Percentiles rank a stretch among this genome's conserved stretches.
Conservation (phyloP, 768 basidiomycete genomes). For the Auricularia auricula-judae region DNA sequence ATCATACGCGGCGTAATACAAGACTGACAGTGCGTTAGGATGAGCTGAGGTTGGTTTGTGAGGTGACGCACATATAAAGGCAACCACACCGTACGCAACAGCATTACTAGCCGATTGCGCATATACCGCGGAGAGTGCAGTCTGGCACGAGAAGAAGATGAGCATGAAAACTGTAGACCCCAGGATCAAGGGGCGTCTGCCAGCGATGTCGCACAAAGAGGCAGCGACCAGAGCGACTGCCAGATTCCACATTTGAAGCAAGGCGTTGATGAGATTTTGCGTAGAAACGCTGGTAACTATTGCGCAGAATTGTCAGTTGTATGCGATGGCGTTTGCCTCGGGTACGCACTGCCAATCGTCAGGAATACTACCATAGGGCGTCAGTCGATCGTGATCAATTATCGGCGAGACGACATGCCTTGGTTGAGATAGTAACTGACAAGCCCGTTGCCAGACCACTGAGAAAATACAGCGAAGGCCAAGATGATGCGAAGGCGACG, state of each 20-base stretch:
- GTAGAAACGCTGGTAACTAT: constrained; percentile 15
- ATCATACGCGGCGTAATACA: constrained; percentile 71
- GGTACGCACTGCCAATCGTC: too few species aligned
- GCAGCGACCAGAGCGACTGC: constrained; percentile 47
- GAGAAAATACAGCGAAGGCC: constrained; percentile 57
- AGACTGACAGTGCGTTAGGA: constrained; percentile 71
- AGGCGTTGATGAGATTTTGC: constrained; percentile 75
- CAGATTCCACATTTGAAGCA: constrained; percentile 77
- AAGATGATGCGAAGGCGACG: constrained; percentile 58
- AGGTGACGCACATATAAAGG: too few species aligned
- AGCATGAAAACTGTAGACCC: constrained; percentile 13
- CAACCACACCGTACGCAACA: too few species aligned
- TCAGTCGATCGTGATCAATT: too few species aligned
- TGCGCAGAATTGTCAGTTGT: too few species aligned
- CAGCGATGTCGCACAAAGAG: constrained; percentile 50
- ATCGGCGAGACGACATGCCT: too few species aligned
- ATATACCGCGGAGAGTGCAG: constrained; percentile 58
- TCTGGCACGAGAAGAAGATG: constrained; percentile 30
- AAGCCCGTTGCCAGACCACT: constrained; percentile 58
- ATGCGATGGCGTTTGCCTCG: too few species aligned
- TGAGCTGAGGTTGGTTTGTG: constrained; percentile 11
- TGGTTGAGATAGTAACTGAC: constrained; percentile 45
- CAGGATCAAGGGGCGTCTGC: constrained; percentile 57
- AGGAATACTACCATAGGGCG: too few species aligned
- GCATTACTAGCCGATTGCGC: constrained; percentile 22